Conservation (phyloP, 306 rosid genomes). For the barrel medic (Medicago truncatula) region MtrunA17r5.0-ANR NC_053043.1:51559001-51559500, state of each 20-base stretch:
- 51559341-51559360: slow-evolving; percentile 7
- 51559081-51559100: slow-evolving; percentile 41
- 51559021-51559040: slow-evolving; percentile 59
- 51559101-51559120: slow-evolving; percentile 52
- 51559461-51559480: background rate
- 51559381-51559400: background rate
- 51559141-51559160: slow-evolving; percentile 91
- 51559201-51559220: slow-evolving; percentile 42
- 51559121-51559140: slow-evolving; percentile 95
- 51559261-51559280: slow-evolving; percentile 24
- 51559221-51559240: slow-evolving; percentile 14
- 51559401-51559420: slow-evolving; percentile 1
- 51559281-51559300: background rate
- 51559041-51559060: slow-evolving; percentile 45
- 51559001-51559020: slow-evolving; percentile 49
- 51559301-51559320: background rate
- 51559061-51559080: slow-evolving; percentile 52
- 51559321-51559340: slow-evolving; percentile 18
- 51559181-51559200: slow-evolving; percentile 89
- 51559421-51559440: slow-evolving; percentile 2
- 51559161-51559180: slow-evolving; percentile 88
- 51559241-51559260: slow-evolving; percentile 33
- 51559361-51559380: background rate
- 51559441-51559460: slow-evolving; percentile 12
- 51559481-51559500: background rate